Evolutionary conservation across 345 rosid species (phyloP).

Genomic region (Arabidopsis suecica): DNA sequence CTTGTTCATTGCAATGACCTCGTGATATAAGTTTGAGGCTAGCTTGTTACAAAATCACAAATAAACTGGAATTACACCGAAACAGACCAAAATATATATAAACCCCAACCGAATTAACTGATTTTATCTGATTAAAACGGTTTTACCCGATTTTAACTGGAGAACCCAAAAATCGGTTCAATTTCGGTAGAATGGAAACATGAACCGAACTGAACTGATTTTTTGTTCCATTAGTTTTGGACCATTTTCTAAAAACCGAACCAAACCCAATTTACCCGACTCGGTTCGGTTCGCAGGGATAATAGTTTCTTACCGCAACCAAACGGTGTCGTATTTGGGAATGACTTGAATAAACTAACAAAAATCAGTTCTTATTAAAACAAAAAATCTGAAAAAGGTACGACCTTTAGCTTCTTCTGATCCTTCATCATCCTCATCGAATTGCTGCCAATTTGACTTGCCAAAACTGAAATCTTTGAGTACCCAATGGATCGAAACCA

Average conservation of each 20-base stretch:
- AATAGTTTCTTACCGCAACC: background rate
- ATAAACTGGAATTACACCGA: no score
- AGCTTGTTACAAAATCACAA: constrained; percentile 8
- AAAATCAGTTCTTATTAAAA: background rate
- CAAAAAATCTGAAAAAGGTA: background rate
- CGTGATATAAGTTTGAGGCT: constrained; percentile 5
- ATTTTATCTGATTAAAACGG: no score
- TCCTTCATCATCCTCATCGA: constrained; percentile 18
- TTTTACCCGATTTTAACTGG: no score
- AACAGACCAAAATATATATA: no score
- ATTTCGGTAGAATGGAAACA: no score
- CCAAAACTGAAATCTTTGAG: constrained; percentile 30
- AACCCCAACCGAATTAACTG: no score
- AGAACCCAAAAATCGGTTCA: no score
- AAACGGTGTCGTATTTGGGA: background rate
- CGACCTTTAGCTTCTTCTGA: constrained; percentile 14
- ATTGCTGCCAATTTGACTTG: constrained; percentile 31
- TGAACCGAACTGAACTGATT: no score
- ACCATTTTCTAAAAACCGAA: no score
- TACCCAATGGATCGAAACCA: constrained; percentile 65
- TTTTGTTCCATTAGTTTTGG: no score
- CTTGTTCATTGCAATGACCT: constrained; percentile 17
- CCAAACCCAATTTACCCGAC: no score
- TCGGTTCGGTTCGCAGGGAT: no score
- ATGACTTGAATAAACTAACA: background rate